phyloP scores from a whole-genome alignment of 352 stramenopile species.

The Phytophthora nicotianae region DNA sequence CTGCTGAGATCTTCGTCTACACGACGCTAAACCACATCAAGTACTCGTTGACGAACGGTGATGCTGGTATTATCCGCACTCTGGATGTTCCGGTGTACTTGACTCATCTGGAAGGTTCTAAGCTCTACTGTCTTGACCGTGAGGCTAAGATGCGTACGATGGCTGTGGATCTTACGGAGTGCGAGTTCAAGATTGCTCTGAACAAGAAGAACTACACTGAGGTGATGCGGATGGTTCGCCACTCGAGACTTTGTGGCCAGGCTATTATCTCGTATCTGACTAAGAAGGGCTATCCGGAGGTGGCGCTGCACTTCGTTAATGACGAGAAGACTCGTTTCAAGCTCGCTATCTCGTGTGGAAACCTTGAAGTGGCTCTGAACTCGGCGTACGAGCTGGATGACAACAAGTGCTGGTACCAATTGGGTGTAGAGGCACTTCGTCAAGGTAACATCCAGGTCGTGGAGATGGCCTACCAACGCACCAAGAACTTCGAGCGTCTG shows the following conservation, averaged over 20 bases:
- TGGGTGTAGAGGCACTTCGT: conserved; percentile 96
- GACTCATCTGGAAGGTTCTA: conserved; percentile 94
- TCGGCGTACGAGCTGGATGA: conserved; percentile 96
- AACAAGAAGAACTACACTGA: conserved; percentile 96
- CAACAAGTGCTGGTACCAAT: conserved; percentile 96
- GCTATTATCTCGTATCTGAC: conserved; percentile 99
- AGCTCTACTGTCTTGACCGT: conserved; percentile 97
- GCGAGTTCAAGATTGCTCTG: conserved; percentile 98
- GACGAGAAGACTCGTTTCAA: conserved; percentile 99
- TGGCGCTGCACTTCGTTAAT: conserved; percentile 99
- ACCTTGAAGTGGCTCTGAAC: conserved; percentile 98
- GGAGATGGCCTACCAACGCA: conserved; percentile 99
- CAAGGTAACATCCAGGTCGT: conserved; percentile 99
- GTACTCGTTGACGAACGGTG: conserved; percentile 92
- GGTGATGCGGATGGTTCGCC: conserved; percentile 99
- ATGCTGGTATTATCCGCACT: conserved; percentile 98
- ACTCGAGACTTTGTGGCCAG: conserved; percentile 96
- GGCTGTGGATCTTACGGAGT: conserved; percentile 98
- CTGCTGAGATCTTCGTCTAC: conserved; percentile 97
- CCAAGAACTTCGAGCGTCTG: conserved; percentile 99
- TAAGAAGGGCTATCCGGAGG: conserved; percentile 99
- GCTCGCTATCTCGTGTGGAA: conserved; percentile 98
- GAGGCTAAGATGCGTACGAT: conserved; percentile 97
- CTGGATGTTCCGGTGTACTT: conserved; percentile 98
- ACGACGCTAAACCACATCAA: conserved; percentile 97